Conservation (phyloP, 352 stramenopile genomes). For the Globisporangium nagaii region DNA sequence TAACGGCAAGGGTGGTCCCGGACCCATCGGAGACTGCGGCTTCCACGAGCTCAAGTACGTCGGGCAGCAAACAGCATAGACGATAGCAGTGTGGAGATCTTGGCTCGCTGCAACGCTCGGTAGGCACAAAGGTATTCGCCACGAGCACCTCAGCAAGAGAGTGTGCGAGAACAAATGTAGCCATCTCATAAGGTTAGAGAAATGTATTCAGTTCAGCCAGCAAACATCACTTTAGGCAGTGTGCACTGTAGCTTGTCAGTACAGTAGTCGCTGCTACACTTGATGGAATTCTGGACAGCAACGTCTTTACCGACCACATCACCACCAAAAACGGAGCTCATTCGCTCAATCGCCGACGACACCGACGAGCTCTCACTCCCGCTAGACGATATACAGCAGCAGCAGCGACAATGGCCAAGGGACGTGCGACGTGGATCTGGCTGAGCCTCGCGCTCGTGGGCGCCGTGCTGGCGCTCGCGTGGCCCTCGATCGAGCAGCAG, state of each 20-base stretch:
- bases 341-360: not conserved
- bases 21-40: conserved; percentile 70
- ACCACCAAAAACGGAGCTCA: not conserved
- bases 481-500: conserved; percentile 71
- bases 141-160: too few relatives aligned
- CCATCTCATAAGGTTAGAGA: too few relatives aligned
- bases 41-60: conserved; percentile 38
- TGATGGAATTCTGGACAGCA: not conserved
- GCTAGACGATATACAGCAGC: not conserved
- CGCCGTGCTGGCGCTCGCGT: conserved; percentile 51
- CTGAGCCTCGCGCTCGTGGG: conserved; percentile 46
- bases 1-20: conserved; percentile 57
- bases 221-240: too few relatives aligned
- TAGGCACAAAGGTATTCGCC: too few relatives aligned
- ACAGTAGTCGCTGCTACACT: too few relatives aligned
- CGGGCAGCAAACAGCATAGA: not conserved
- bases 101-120: too few relatives aligned
- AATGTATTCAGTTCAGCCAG: too few relatives aligned
- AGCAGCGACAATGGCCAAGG: conserved; percentile 16
- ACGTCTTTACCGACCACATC: not conserved
- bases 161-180: too few relatives aligned
- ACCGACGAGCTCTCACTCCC: too few relatives aligned
- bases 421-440: conserved; percentile 31
- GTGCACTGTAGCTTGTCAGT: too few relatives aligned
- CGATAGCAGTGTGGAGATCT: too few relatives aligned